Evolutionary conservation across 1,284 basidiomycete genomes (phyloP).

Genomic region (Golubevia pallescens): DNA sequence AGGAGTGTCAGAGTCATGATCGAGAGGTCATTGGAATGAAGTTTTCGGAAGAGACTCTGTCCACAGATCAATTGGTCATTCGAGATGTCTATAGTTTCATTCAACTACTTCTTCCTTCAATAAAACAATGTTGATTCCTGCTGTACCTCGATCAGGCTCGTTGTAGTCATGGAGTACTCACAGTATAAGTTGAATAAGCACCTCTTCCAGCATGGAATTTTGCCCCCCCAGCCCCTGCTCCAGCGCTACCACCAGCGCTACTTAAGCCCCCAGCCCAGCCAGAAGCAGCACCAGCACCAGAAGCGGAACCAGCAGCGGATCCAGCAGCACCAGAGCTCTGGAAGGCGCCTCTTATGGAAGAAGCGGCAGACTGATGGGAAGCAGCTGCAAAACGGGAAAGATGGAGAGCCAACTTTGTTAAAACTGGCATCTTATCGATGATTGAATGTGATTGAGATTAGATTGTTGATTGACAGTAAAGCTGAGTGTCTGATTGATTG

Average conservation of each 20-base stretch:
- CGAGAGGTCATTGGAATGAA: too few relatives aligned
- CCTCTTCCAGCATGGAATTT: slow-evolving; percentile 50
- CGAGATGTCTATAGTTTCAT: too few relatives aligned
- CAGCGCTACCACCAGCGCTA: slow-evolving; percentile 30
- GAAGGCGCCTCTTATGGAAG: slow-evolving; percentile 33
- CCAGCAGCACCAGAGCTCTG: slow-evolving; percentile 26
- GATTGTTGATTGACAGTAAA: too few relatives aligned
- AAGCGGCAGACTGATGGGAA: slow-evolving; percentile 27
- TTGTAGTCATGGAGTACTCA: slow-evolving; percentile 3
- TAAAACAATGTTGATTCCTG: too few relatives aligned
- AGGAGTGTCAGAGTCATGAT: not conserved
- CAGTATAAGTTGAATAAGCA: slow-evolving; percentile 38
- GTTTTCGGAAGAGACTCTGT: too few relatives aligned
- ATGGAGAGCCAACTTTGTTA: not conserved
- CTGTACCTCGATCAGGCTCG: too few relatives aligned
- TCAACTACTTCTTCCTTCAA: too few relatives aligned
- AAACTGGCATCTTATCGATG: too few relatives aligned
- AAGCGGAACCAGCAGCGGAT: not conserved
- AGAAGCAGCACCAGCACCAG: slow-evolving; percentile 23
- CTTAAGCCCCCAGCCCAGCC: slow-evolving; percentile 35
- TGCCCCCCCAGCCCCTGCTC: slow-evolving; percentile 44
- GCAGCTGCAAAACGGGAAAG: not conserved
- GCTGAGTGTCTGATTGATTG: too few relatives aligned
- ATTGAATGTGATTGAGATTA: too few relatives aligned
- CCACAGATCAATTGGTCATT: too few relatives aligned